Percentiles rank a stretch among this genome's conserved stretches.
Conservation (phyloP, 1,139 yeast species). For the Diutina ranongensis region DNA sequence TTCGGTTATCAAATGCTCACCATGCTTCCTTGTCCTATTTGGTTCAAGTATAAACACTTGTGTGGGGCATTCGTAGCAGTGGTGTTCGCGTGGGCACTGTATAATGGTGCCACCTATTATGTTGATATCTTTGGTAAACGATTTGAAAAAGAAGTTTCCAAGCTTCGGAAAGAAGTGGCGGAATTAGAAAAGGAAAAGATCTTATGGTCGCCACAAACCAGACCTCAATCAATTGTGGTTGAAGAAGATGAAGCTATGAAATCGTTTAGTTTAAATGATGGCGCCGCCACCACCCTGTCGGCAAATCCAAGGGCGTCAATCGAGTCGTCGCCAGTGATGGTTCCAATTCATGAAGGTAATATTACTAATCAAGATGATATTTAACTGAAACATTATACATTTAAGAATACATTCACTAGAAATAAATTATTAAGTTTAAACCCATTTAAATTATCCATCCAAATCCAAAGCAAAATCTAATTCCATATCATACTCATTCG, state of each 20-base stretch:
- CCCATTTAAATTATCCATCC: neutral
- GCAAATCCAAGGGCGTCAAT: neutral
- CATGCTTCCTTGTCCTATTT: constrained; percentile 80
- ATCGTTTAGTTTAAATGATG: neutral
- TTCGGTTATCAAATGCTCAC: constrained; percentile 80
- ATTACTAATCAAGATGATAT: neutral
- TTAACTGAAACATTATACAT: neutral
- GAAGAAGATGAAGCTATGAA: neutral
- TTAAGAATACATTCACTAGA: neutral
- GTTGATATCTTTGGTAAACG: constrained; percentile 84
- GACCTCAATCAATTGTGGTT: neutral
- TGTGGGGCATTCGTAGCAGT: constrained; percentile 59
- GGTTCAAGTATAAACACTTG: constrained; percentile 60
- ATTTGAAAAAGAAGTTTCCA: constrained; percentile 70
- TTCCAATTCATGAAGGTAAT: no score
- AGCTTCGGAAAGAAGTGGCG: constrained; percentile 57
- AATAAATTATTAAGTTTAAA: neutral
- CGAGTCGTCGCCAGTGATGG: neutral
- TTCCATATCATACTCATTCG: constrained; percentile 5
- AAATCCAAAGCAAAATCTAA: constrained; percentile 2
- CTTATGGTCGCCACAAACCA: neutral
- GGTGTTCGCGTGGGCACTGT: constrained; percentile 70
- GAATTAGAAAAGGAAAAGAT: constrained; percentile 31
- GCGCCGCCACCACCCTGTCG: neutral
- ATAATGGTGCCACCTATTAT: constrained; percentile 92